phyloP scores from a whole-genome alignment of 176 grass and related monocot genomes.

The Avena insularis region DNA sequence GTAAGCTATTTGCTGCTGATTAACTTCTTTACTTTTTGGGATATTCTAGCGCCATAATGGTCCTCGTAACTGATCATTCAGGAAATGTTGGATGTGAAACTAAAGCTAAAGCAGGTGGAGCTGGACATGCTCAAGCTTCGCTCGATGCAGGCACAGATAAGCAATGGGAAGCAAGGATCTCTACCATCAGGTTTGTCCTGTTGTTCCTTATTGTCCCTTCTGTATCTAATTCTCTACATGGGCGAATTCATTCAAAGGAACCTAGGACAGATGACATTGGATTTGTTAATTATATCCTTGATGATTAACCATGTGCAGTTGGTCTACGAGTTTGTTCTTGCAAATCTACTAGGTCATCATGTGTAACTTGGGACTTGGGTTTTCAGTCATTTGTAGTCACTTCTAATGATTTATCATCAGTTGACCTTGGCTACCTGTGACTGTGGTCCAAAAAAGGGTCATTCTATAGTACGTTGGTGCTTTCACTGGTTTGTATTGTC shows the following conservation, averaged over 20 bases:
- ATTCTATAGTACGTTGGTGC: constrained; percentile 1
- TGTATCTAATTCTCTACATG: constrained; percentile 13
- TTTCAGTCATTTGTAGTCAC: constrained; percentile 3
- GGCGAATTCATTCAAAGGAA: neutral
- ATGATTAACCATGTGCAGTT: constrained; percentile 14
- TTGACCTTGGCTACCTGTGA: neutral
- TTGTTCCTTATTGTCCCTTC: constrained; percentile 12
- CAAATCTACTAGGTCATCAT: neutral
- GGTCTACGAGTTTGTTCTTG: neutral
- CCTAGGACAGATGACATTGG: constrained; percentile 20
- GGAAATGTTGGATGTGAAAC: constrained; percentile 68
- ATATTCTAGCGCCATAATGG: neutral
- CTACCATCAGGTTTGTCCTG: constrained; percentile 58
- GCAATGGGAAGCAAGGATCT: constrained; percentile 44
- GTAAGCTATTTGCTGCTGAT: constrained; percentile 36
- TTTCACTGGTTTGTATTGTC: constrained; percentile 24
- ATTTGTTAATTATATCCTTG: constrained; percentile 3
- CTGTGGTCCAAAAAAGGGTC: neutral
- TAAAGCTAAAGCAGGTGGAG: constrained; percentile 70
- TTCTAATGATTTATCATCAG: neutral
- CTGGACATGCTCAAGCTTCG: constrained; percentile 64
- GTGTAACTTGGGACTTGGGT: neutral
- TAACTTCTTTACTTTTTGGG: neutral
- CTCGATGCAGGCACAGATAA: constrained; percentile 59
- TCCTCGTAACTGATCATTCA: constrained; percentile 46